Conservation (phyloP, 768 basidiomycete genomes). For the Sarcodon sp. region DNA sequence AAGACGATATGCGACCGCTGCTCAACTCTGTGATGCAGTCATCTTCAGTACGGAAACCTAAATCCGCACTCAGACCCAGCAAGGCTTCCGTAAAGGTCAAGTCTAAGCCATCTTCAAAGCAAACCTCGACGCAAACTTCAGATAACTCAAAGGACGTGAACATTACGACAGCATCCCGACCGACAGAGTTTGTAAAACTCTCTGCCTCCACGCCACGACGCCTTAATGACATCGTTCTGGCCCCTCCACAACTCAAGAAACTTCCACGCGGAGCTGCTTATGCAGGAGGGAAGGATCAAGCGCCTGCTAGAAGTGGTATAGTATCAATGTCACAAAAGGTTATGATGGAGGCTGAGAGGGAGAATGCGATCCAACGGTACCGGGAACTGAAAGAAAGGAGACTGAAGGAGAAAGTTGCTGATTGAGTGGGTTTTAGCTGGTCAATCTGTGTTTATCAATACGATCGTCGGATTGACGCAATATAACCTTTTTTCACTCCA, state of each 20-base stretch:
- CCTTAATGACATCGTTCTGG: constrained; percentile 59
- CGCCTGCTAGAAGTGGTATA: constrained; percentile 26
- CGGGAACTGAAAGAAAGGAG: constrained; percentile 50
- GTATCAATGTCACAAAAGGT: constrained; percentile 64
- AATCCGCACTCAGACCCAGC: constrained; percentile 1
- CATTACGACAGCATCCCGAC: not conserved
- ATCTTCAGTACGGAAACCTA: constrained; percentile 39
- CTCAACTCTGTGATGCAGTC: constrained; percentile 48
- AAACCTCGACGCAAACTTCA: constrained; percentile 4
- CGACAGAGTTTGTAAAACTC: constrained; percentile 34
- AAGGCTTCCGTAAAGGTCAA: constrained; percentile 17
- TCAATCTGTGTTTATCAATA: too few species aligned
- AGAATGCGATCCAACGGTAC: constrained; percentile 54
- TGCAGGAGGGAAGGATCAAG: constrained; percentile 2
- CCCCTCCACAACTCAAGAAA: constrained; percentile 50
- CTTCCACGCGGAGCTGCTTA: constrained; percentile 33
- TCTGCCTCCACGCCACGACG: constrained; percentile 48
- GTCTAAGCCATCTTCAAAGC: constrained; percentile 14
- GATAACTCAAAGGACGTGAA: constrained; percentile 4
- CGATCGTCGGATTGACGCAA: too few species aligned
- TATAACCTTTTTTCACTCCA: too few species aligned
- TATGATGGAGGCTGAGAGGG: constrained; percentile 68
- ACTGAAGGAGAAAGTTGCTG: not conserved
- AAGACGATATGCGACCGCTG: constrained; percentile 53
- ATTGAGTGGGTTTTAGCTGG: not conserved